Percentiles rank a stretch among this genome's conserved stretches.
Conservation (phyloP, 495 filamentous ascomycete species). For the Penicillium cinerascens region DNA sequence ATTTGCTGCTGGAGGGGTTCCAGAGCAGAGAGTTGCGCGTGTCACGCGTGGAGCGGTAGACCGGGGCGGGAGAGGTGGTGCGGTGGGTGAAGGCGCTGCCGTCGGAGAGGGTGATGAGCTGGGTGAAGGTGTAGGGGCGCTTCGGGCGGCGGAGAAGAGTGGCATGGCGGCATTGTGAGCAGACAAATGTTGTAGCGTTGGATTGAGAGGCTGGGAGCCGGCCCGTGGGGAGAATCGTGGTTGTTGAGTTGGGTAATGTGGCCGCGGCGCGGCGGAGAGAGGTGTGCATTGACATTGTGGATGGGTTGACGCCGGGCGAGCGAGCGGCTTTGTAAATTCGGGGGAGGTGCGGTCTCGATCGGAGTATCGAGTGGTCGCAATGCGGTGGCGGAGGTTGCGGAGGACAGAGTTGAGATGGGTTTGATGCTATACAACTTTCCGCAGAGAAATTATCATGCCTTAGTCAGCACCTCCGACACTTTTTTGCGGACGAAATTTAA, state of each 20-base stretch:
- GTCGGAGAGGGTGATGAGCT: conserved; percentile 91
- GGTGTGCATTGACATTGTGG: conserved; percentile 36
- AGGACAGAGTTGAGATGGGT: conserved; percentile 9
- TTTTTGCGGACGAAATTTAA: conserved; percentile 14
- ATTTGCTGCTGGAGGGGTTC: conserved; percentile 75
- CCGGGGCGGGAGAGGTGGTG: conserved; percentile 76
- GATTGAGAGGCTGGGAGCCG: conserved; percentile 23
- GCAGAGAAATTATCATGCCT: conserved; percentile 31
- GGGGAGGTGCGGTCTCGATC: not conserved
- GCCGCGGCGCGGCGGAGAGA: conserved; percentile 44
- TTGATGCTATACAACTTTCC: conserved; percentile 19
- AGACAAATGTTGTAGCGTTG: conserved; percentile 40
- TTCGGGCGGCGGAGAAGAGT: conserved; percentile 83
- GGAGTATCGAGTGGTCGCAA: not conserved
- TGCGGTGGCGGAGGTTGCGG: conserved; percentile 13
- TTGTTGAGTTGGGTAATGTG: conserved; percentile 30
- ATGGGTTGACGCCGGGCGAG: not conserved
- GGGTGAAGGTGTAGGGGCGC: conserved; percentile 93
- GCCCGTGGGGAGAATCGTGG: conserved; percentile 22
- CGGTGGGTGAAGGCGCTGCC: conserved; percentile 82
- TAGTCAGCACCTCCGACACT: conserved; percentile 23
- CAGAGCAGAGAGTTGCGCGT: conserved; percentile 82
- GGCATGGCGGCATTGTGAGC: conserved; percentile 66
- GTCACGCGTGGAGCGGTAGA: conserved; percentile 79
- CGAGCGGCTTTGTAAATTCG: not conserved